phyloP scores from a whole-genome alignment of 352 stramenopile species.

The Phytophthora pisi region DNA sequence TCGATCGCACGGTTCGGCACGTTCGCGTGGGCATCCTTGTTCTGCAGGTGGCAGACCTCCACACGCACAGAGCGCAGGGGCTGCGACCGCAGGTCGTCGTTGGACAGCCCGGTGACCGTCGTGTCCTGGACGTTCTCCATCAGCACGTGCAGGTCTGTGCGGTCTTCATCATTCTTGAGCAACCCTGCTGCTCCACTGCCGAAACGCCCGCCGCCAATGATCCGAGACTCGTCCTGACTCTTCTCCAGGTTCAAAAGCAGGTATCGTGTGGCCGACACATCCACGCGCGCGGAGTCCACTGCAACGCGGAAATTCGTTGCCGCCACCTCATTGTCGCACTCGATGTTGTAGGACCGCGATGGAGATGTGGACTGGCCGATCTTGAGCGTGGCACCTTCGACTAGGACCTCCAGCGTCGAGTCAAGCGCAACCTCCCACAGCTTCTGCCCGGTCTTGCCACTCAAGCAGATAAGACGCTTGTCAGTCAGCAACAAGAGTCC shows the following conservation, averaged over 20 bases:
- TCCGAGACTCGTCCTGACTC: conserved; percentile 71
- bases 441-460: conserved; percentile 72
- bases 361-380: conserved; percentile 57
- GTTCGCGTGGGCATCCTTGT: conserved; percentile 86
- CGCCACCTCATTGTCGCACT: conserved; percentile 65
- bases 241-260: conserved; percentile 85
- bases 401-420: conserved; percentile 70
- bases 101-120: conserved; percentile 73
- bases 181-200: conserved; percentile 15
- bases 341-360: conserved; percentile 68
- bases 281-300: conserved; percentile 74
- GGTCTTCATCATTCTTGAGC: conserved; percentile 62
- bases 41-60: conserved; percentile 86
- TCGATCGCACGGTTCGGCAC: conserved; percentile 75
- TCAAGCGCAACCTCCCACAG: conserved; percentile 85
- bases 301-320: conserved; percentile 81
- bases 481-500: conserved; percentile 82
- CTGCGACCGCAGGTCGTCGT: conserved; percentile 73
- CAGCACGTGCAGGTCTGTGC: conserved; percentile 71
- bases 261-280: conserved; percentile 78
- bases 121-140: conserved; percentile 87
- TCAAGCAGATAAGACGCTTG: conserved; percentile 83
- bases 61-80: conserved; percentile 81
- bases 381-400: conserved; percentile 43
- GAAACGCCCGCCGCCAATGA: conserved; percentile 23